phyloP scores from a whole-genome alignment of 202 grass and related monocot species.

The Brachypodium distachyon region DNA sequence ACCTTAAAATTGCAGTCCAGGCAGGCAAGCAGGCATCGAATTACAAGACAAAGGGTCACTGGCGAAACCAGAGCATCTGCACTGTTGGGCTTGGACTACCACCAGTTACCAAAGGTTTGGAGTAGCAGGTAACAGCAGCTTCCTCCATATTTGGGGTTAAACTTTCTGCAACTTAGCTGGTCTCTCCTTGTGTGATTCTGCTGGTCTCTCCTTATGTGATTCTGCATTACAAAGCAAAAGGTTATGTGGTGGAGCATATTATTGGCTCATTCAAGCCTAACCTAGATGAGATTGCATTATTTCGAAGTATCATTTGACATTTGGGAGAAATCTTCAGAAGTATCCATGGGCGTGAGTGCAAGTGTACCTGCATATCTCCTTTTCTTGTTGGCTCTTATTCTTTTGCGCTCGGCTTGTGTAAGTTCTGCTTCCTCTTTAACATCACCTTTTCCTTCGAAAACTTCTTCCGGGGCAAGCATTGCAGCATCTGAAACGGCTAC shows the following conservation, averaged over 20 bases:
- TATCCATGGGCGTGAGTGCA: background rate
- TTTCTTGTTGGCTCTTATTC: constrained; percentile 89
- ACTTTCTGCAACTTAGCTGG: constrained; percentile 35
- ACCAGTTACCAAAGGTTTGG: background rate
- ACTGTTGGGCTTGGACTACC: background rate
- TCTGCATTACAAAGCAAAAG: constrained; percentile 1
- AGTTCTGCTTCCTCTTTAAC: constrained; percentile 83
- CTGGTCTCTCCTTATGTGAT: too few relatives aligned
- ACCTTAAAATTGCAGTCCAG: background rate
- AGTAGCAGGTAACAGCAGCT: background rate
- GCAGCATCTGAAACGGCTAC: constrained; percentile 80
- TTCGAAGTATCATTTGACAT: too few relatives aligned
- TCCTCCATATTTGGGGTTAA: background rate
- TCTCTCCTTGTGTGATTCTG: constrained; percentile 39
- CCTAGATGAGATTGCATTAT: background rate
- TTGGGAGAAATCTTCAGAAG: background rate
- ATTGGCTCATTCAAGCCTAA: too few relatives aligned
- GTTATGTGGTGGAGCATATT: too few relatives aligned
- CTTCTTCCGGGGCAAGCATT: constrained; percentile 94
- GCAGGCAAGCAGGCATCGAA: too few relatives aligned
- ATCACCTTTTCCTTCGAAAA: constrained; percentile 90
- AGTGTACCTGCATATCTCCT: constrained; percentile 67
- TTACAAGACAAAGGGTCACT: background rate
- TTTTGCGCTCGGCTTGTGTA: constrained; percentile 65
- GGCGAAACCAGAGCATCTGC: background rate